phyloP scores from a whole-genome alignment of 495 filamentous ascomycete species.

The Podospora bellae-mahoneyi region DNA sequence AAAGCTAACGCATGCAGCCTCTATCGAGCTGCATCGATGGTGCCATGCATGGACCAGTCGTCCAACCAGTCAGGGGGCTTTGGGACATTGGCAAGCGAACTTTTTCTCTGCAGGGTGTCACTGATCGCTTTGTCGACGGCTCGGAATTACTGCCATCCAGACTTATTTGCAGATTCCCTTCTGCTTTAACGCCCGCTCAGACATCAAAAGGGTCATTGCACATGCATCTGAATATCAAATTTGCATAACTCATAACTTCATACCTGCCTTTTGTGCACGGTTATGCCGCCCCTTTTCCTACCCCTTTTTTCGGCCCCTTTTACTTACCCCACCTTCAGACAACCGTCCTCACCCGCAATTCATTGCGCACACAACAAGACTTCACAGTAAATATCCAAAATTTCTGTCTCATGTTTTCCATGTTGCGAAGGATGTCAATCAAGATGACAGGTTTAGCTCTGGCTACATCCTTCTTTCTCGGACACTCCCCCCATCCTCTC shows the following conservation, averaged over 20 bases:
- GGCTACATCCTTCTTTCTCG: not conserved
- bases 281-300: not conserved
- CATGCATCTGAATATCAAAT: not conserved
- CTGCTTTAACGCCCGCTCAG: not conserved
- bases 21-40: constrained; percentile 14
- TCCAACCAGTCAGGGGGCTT: constrained; percentile 17
- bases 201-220: not conserved
- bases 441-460: not conserved
- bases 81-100: constrained; percentile 23
- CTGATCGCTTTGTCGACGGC: not conserved
- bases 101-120: constrained; percentile 15
- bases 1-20: constrained; percentile 14
- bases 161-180: not conserved
- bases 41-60: constrained; percentile 13
- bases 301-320: not conserved
- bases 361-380: too few species aligned
- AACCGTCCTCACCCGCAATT: not conserved
- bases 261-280: not conserved
- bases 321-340: not conserved
- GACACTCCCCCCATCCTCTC: not conserved
- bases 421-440: too few species aligned
- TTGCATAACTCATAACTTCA: not conserved
- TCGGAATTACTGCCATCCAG: not conserved
- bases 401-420: too few species aligned
- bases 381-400: not conserved